Percentiles rank a stretch among this genome's conserved stretches.
Conservation (phyloP, 805 yeast species). For the Komagataella mondaviorum region DNA sequence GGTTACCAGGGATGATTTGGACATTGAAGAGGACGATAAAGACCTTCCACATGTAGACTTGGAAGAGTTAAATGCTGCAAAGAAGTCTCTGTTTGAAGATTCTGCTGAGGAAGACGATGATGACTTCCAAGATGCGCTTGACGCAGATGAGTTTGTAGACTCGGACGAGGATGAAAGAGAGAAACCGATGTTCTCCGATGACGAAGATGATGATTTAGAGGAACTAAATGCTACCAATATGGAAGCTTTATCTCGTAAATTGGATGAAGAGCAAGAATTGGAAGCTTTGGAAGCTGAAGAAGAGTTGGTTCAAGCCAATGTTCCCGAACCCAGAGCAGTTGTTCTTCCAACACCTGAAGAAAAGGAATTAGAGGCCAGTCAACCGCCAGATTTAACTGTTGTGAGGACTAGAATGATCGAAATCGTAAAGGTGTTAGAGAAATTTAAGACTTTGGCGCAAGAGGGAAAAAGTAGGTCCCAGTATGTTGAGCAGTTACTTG, state of each 20-base stretch:
- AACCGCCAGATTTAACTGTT: slow-evolving; percentile 64
- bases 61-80: slow-evolving; percentile 55
- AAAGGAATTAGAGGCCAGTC: slow-evolving; percentile 34
- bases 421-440: slow-evolving; percentile 85
- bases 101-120: slow-evolving; percentile 43
- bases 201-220: slow-evolving; percentile 51
- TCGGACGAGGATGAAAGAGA: slow-evolving; percentile 50
- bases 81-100: slow-evolving; percentile 66
- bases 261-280: slow-evolving; percentile 45
- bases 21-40: slow-evolving; percentile 11
- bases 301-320: slow-evolving; percentile 44
- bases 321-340: slow-evolving; percentile 59
- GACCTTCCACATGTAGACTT: slow-evolving; percentile 18
- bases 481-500: slow-evolving; percentile 62
- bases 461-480: slow-evolving; percentile 81
- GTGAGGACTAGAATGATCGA: slow-evolving; percentile 92
- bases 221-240: slow-evolving; percentile 67
- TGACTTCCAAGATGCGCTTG: slow-evolving; percentile 14
- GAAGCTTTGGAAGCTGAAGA: slow-evolving; percentile 52
- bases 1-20: slow-evolving; percentile 10
- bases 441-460: slow-evolving; percentile 71
- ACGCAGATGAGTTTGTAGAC: slow-evolving; percentile 34
- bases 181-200: slow-evolving; percentile 73
- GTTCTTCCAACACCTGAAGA: slow-evolving; percentile 62
- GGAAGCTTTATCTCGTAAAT: slow-evolving; percentile 60